phyloP scores from a whole-genome alignment of 208 protist species.

The Trypanosoma melophagium region DNA sequence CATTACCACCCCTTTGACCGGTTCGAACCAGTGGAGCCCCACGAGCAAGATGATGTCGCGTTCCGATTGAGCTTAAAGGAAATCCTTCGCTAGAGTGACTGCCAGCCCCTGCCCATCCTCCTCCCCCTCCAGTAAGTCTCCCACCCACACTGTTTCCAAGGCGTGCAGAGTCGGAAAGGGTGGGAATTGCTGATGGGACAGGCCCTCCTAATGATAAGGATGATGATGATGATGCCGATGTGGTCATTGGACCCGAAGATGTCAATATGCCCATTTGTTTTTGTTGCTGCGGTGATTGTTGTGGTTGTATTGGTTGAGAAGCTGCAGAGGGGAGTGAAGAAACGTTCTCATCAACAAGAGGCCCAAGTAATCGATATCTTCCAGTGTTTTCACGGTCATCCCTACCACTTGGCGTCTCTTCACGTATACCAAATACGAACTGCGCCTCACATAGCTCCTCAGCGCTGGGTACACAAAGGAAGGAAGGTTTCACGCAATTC shows the following conservation, averaged over 20 bases:
- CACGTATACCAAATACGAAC: constrained; percentile 41
- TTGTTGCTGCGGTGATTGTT: constrained; percentile 16
- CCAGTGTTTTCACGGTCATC: constrained; percentile 17
- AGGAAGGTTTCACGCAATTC: constrained; percentile 44
- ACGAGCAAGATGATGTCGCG: too few relatives aligned
- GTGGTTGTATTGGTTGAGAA: constrained; percentile 18
- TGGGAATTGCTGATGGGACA: background rate
- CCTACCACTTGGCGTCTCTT: constrained; percentile 11
- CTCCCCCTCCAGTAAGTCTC: background rate
- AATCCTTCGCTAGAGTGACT: too few relatives aligned
- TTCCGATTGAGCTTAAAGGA: too few relatives aligned
- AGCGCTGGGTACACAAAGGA: constrained; percentile 66
- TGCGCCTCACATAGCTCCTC: constrained; percentile 63
- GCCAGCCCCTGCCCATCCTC: background rate
- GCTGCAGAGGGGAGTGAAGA: constrained; percentile 3
- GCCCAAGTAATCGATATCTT: constrained; percentile 18
- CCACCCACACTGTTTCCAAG: background rate
- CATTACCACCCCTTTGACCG: too few relatives aligned
- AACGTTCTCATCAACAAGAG: constrained; percentile 40
- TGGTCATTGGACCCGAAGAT: background rate
- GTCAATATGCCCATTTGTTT: constrained; percentile 15
- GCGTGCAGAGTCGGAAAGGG: background rate
- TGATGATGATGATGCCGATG: background rate
- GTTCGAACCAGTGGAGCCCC: too few relatives aligned
- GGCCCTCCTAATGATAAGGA: background rate